Conservation (phyloP, 176 grass and related monocot genomes). For the sorghum (Sorghum bicolor) region DNA sequence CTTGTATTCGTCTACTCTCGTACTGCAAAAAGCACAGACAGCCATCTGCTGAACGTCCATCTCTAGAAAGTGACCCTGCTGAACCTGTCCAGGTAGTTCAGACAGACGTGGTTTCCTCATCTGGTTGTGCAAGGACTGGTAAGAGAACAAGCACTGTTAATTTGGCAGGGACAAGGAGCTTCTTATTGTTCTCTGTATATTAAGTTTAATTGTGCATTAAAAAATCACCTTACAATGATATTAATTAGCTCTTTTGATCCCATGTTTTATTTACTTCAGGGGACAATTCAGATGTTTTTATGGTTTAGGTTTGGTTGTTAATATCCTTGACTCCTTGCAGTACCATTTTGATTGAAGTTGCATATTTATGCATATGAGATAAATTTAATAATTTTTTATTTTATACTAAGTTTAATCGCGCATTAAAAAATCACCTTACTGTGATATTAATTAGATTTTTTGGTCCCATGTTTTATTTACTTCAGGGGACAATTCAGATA, state of each 20-base stretch:
- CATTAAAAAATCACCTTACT: neutral
- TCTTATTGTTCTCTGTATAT: neutral
- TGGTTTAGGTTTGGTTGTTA: constrained; percentile 7
- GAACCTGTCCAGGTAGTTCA: constrained; percentile 37
- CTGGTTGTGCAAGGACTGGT: constrained; percentile 98
- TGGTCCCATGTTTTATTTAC: neutral
- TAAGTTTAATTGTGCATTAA: constrained; percentile 20
- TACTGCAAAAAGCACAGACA: constrained; percentile 98
- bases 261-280: too few relatives aligned
- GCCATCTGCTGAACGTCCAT: constrained; percentile 72
- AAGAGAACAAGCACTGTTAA: constrained; percentile 26
- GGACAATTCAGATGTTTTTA: constrained; percentile 14
- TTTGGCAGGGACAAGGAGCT: neutral
- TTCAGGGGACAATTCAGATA: neutral
- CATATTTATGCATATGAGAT: neutral
- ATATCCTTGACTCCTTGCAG: neutral
- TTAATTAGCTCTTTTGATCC: too few relatives aligned
- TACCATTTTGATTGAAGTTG: constrained; percentile 9
- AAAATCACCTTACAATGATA: neutral
- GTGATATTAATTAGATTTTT: neutral
- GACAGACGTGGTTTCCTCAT: constrained; percentile 47
- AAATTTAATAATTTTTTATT: constrained; percentile 31
- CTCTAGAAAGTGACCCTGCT: constrained; percentile 43
- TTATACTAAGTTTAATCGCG: constrained; percentile 23
- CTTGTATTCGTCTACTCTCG: constrained; percentile 92